These are phyloP conservation scores for Cryoendolithus antarcticus DNA, from an alignment of 2,329 filamentous ascomycete genomes.

Conservation along the genomic window DNA sequence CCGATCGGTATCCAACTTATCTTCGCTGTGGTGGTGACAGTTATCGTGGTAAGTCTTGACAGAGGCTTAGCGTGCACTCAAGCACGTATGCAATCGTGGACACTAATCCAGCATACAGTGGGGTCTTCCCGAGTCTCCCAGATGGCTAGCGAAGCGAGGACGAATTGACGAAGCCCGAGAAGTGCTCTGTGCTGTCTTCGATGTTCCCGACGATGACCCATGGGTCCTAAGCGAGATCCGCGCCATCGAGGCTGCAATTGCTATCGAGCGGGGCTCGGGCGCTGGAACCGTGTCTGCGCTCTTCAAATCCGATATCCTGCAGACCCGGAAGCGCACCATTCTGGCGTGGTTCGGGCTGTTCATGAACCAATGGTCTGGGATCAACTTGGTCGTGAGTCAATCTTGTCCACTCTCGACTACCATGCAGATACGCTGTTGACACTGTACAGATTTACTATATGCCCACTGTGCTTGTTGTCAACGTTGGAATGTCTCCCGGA, in stretches of 20 bases:
- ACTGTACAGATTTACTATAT: slow-evolving; percentile 7
- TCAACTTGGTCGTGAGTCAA: slow-evolving; percentile 23
- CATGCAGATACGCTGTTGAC: slow-evolving; percentile 24
- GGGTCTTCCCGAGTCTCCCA: slow-evolving; percentile 28
- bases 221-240: slow-evolving; percentile 20
- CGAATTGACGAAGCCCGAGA: slow-evolving; percentile 21
- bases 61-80: too few species aligned
- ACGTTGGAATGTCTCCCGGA: slow-evolving; percentile 33
- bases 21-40: slow-evolving; percentile 10
- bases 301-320: slow-evolving; percentile 25
- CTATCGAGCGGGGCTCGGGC: slow-evolving; percentile 25
- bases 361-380: slow-evolving; percentile 28
- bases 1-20: slow-evolving; percentile 36
- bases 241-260: slow-evolving; percentile 26
- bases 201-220: slow-evolving; percentile 13
- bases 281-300: slow-evolving; percentile 27
- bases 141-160: slow-evolving; percentile 27
- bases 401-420: too few species aligned
- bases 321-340: slow-evolving; percentile 28
- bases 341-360: slow-evolving; percentile 29
- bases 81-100: too few species aligned
- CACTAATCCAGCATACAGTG: slow-evolving; percentile 6
- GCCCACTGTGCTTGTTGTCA: slow-evolving; percentile 31
- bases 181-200: slow-evolving; percentile 24
- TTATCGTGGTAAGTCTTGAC: not conserved